phyloP scores from a whole-genome alignment of 805 yeast species.

The Yarrowia porcina region DNA sequence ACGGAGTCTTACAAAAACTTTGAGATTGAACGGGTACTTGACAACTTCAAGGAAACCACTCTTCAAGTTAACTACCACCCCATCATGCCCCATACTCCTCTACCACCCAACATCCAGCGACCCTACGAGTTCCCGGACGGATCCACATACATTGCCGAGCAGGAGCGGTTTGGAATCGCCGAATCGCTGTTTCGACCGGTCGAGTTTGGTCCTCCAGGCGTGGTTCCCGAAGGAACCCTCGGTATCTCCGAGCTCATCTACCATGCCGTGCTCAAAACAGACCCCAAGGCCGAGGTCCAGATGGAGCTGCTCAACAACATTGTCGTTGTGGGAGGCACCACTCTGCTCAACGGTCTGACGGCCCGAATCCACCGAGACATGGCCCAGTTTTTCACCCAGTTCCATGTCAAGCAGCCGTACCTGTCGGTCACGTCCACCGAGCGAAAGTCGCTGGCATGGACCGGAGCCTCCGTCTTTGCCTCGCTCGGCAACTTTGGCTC shows the following conservation, averaged over 20 bases:
- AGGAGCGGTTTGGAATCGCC: slow-evolving; percentile 53
- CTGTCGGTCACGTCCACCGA: slow-evolving; percentile 41
- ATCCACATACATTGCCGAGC: slow-evolving; percentile 46
- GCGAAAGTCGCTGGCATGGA: slow-evolving; percentile 60
- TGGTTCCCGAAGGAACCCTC: slow-evolving; percentile 45
- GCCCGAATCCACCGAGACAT: slow-evolving; percentile 57
- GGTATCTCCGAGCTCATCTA: slow-evolving; percentile 49
- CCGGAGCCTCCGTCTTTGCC: slow-evolving; percentile 70
- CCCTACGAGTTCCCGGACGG: slow-evolving; percentile 63
- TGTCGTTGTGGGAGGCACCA: slow-evolving; percentile 60
- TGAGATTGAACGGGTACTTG: slow-evolving; percentile 44
- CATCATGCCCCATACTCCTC: slow-evolving; percentile 38
- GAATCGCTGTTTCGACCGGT: slow-evolving; percentile 74
- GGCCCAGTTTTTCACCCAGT: slow-evolving; percentile 52
- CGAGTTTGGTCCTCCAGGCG: slow-evolving; percentile 46
- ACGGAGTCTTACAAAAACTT: slow-evolving; percentile 41
- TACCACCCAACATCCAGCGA: slow-evolving; percentile 40
- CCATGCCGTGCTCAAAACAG: slow-evolving; percentile 47
- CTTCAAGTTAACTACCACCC: slow-evolving; percentile 43
- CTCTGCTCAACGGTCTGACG: slow-evolving; percentile 54
- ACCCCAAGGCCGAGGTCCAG: slow-evolving; percentile 46
- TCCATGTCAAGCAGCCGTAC: slow-evolving; percentile 43
- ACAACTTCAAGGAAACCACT: slow-evolving; percentile 49
- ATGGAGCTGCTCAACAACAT: slow-evolving; percentile 46
- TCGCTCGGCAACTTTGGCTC: slow-evolving; percentile 56